Conservation (phyloP, 108 stramenopile genomes). For the Aurantiochytrium sp. region DNA sequence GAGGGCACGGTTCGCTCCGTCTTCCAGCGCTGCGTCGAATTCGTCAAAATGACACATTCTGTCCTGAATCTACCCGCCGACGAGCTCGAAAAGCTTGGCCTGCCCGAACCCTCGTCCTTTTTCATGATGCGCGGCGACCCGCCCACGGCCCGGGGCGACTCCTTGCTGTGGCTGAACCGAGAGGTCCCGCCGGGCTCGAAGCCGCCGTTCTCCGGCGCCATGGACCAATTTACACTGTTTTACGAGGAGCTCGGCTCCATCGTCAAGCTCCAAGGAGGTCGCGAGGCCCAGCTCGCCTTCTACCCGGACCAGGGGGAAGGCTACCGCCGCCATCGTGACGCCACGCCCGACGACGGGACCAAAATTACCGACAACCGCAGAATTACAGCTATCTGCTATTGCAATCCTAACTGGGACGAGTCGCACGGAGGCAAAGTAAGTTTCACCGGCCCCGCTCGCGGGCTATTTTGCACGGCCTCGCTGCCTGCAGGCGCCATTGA, state of each 20-base stretch:
- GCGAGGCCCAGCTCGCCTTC: background rate
- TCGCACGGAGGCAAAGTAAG: constrained; percentile 18
- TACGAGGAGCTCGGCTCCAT: background rate
- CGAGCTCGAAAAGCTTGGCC: background rate
- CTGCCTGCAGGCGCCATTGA: too few relatives aligned
- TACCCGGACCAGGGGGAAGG: constrained; percentile 3
- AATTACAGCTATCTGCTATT: constrained; percentile 12
- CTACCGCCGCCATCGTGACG: constrained; percentile 8
- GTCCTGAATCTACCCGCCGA: background rate
- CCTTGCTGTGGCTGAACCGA: constrained; percentile 3
- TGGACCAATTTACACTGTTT: background rate
- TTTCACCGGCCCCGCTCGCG: too few relatives aligned
- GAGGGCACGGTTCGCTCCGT: background rate
- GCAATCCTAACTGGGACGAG: background rate
- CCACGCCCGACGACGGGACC: constrained; percentile 4
- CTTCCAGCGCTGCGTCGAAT: background rate
- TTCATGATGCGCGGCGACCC: constrained; percentile 27
- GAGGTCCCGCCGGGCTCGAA: background rate
- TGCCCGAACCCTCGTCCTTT: background rate
- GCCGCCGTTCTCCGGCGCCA: background rate
- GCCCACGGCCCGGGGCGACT: background rate
- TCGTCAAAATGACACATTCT: background rate
- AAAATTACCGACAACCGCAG: constrained; percentile 6
- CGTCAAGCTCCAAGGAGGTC: background rate
- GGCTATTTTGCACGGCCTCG: too few relatives aligned